Evolutionary conservation across 805 yeast genomes (phyloP), one percentile per base, ranked within the genome.

Genomic region (Candida nemodendra): DNA sequence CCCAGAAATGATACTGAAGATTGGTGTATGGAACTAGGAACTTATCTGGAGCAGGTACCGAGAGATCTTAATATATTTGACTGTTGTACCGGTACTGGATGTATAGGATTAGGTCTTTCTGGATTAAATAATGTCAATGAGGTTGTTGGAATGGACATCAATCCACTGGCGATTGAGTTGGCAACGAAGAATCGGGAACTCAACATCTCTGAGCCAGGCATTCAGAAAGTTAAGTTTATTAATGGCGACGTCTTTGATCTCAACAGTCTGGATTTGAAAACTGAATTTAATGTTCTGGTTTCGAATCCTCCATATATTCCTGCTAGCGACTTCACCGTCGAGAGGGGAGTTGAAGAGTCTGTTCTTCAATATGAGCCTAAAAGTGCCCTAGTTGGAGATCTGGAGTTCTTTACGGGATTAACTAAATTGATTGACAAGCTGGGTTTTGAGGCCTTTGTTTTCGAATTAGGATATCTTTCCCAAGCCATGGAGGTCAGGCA

Each of bases 1-100:
- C 98, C 99, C 0, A 64, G 99, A 34, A 81, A 91, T 84, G 99
- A 91, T 56, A 91, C 99, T 0, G 98, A 91, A 57, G 95, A 88
- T 53, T 91, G 97, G 97, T 66, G 74, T 8, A 24, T 64, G 19
- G 69, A 69, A 38, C 55, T 84, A 15, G 59, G 65, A 7, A 19
- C 42, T 6, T 34, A 53, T 1, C 32, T 50, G 13, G 36, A 33
- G 4, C 11, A 38, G 11, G 22, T 39, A n/a, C 14, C 27, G 3
- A 22, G 21, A 7, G 17, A 39, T 3, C 34, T 69, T 16, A 50
- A 40, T 2, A 59, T 80, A 2, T 45, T 84, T 7, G 97, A 90
- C 62, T 67, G 86, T 18, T 89, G 96, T 48, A 76, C 95, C 0
- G 97, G 97, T 0, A 68, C 91, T 0, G 99, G 98, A 0, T 91